Percentiles rank a stretch among this genome's conserved stretches.
Evolutionary conservation across 768 basidiomycete species (phyloP).

Genomic region (Erythrobasidium yunnanense): DNA sequence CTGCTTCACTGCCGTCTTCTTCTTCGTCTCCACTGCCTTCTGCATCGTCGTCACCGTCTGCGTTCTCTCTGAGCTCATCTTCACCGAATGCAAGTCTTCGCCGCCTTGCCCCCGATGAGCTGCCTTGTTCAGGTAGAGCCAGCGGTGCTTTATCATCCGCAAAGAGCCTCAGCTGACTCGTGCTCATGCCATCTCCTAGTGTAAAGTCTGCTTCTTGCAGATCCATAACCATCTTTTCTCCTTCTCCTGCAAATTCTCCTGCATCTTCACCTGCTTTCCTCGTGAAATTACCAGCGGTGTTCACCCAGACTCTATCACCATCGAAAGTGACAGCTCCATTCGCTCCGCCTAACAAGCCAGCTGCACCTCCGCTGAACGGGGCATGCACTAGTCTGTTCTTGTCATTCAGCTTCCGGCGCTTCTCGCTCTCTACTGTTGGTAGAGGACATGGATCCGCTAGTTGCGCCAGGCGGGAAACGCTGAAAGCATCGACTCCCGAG

Average conservation of each 20-base stretch:
- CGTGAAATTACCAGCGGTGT: conserved; percentile 89
- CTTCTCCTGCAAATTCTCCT: conserved; percentile 54
- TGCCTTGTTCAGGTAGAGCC: conserved; percentile 36
- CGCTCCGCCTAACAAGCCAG: conserved; percentile 49
- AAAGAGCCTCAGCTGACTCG: conserved; percentile 71
- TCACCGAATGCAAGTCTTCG: conserved; percentile 39
- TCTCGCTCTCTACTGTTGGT: conserved; percentile 82
- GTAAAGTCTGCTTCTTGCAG: conserved; percentile 75
- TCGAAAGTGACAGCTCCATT: conserved; percentile 74
- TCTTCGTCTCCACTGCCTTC: conserved; percentile 38
- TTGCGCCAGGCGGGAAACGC: conserved; percentile 58
- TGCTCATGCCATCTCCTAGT: conserved; percentile 68
- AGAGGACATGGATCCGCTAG: conserved; percentile 93
- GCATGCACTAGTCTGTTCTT: conserved; percentile 91
- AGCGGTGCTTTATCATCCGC: conserved; percentile 68
- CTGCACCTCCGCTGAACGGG: conserved; percentile 74
- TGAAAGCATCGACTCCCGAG: conserved; percentile 63
- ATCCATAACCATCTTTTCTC: conserved; percentile 95
- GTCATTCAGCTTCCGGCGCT: conserved; percentile 76
- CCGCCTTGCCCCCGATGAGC: neutral
- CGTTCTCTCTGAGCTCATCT: conserved; percentile 41
- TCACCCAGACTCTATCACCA: conserved; percentile 96
- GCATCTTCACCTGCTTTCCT: conserved; percentile 48
- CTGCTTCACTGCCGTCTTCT: conserved; percentile 33
- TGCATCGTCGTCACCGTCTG: conserved; percentile 39